Percentiles rank a stretch among this genome's conserved stretches.
Conservation (phyloP, 1,139 yeast species). For the Scheffersomyces titani region DNA sequence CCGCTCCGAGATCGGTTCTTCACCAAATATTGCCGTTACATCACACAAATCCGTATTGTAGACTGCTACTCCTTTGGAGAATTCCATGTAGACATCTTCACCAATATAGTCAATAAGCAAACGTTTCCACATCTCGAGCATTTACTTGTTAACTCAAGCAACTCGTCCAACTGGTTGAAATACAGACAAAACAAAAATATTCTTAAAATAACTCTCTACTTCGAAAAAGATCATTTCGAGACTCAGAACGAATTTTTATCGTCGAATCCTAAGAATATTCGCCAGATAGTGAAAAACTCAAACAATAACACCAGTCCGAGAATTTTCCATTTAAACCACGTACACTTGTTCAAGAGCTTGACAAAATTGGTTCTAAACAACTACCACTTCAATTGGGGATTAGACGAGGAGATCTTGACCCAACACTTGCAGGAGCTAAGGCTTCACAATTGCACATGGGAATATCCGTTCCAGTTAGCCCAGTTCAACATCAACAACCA, state of each 20-base stretch:
- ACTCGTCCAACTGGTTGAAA: constrained; percentile 46
- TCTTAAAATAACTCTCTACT: constrained; percentile 25
- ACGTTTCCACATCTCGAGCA: constrained; percentile 22
- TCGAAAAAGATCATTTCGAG: constrained; percentile 24
- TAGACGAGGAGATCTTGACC: constrained; percentile 6
- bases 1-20: constrained; percentile 5
- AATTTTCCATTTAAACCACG: constrained; percentile 34
- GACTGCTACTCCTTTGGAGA: constrained; percentile 43
- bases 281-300: constrained; percentile 9
- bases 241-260: constrained; percentile 14
- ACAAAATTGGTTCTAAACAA: constrained; percentile 23
- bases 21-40: constrained; percentile 8
- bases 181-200: constrained; percentile 26
- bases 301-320: constrained; percentile 17
- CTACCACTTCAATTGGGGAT: constrained; percentile 38
- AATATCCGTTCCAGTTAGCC: constrained; percentile 39
- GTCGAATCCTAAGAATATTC: constrained; percentile 18
- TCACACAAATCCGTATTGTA: constrained; percentile 27
- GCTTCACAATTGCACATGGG: constrained; percentile 45
- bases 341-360: constrained; percentile 24
- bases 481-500: constrained; percentile 31
- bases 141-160: constrained; percentile 33
- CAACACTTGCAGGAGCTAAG: constrained; percentile 12
- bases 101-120: constrained; percentile 14
- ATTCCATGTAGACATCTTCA: constrained; percentile 40